Percentiles rank a stretch among this genome's conserved stretches.
Evolutionary conservation across 352 stramenopile genomes (phyloP).

Genomic region (Phytophthora citrophthora): DNA sequence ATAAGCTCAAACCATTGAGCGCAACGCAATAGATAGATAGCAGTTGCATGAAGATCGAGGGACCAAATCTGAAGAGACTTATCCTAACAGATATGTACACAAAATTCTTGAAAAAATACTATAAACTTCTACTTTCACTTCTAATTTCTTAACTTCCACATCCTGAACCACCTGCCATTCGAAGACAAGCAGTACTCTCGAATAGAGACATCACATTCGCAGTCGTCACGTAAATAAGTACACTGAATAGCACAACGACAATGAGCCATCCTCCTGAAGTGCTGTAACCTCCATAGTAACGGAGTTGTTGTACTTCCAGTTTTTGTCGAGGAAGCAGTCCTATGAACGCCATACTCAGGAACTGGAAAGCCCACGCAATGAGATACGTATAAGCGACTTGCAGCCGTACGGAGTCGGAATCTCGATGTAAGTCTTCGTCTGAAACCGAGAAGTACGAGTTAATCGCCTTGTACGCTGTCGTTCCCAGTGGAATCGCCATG

Average conservation of each 20-base stretch:
- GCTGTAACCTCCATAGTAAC: constrained; percentile 69
- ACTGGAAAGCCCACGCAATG: constrained; percentile 55
- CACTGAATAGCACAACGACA: constrained; percentile 35
- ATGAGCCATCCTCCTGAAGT: constrained; percentile 48
- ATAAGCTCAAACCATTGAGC: constrained; percentile 28
- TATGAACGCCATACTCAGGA: constrained; percentile 48
- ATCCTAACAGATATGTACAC: neutral
- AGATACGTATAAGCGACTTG: constrained; percentile 59
- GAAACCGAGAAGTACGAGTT: constrained; percentile 50
- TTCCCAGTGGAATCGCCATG: constrained; percentile 56
- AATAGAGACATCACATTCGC: constrained; percentile 55
- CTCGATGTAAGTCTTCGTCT: constrained; percentile 26
- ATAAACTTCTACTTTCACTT: neutral
- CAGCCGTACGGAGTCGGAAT: constrained; percentile 41
- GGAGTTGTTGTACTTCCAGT: constrained; percentile 68
- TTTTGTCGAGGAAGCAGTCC: constrained; percentile 62
- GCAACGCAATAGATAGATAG: constrained; percentile 36
- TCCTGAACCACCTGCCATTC: constrained; percentile 62
- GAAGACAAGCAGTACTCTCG: constrained; percentile 65
- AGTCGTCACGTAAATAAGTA: constrained; percentile 50
- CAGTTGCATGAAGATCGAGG: constrained; percentile 16
- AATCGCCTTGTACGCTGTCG: constrained; percentile 49
- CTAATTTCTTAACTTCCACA: constrained; percentile 29
- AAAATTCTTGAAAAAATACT: neutral
- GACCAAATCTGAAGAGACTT: constrained; percentile 7